phyloP scores from a whole-genome alignment of 2,329 filamentous ascomycete species.

The Ophiostoma sp. region DNA sequence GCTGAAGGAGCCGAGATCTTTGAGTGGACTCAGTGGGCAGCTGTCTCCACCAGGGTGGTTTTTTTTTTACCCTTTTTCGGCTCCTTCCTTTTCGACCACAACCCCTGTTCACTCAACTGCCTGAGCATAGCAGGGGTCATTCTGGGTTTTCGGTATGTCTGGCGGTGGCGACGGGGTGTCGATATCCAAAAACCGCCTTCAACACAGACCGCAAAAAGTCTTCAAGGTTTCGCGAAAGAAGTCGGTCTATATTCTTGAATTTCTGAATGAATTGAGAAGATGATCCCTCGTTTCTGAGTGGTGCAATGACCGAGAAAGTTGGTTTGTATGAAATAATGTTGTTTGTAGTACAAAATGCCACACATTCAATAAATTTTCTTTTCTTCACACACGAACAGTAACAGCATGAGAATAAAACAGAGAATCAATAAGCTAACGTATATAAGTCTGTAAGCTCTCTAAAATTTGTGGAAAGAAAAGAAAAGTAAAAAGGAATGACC shows the following conservation, averaged over 20 bases:
- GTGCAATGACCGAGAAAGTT: too few species aligned
- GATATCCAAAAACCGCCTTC: conserved; percentile 12
- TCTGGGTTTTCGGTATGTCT: neutral
- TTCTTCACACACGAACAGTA: neutral
- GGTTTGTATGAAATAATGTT: too few species aligned
- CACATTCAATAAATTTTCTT: too few species aligned
- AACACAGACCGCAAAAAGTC: neutral
- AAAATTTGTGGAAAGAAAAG: neutral
- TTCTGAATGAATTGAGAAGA: too few species aligned
- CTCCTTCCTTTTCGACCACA: neutral
- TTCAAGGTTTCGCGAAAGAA: neutral
- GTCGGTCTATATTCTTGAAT: neutral
- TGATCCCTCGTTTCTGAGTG: too few species aligned
- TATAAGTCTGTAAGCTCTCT: neutral
- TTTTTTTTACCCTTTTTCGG: neutral
- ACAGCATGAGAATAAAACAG: neutral
- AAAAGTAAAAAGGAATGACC: neutral
- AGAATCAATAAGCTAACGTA: neutral
- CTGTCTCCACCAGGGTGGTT: neutral
- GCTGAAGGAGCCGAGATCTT: too few species aligned
- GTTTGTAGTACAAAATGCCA: too few species aligned
- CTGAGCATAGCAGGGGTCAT: neutral
- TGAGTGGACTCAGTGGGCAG: neutral
- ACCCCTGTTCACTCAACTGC: neutral
- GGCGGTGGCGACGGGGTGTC: neutral